phyloP scores from a whole-genome alignment of 2,329 filamentous ascomycete species.

The Beauveria brongniartii region DNA sequence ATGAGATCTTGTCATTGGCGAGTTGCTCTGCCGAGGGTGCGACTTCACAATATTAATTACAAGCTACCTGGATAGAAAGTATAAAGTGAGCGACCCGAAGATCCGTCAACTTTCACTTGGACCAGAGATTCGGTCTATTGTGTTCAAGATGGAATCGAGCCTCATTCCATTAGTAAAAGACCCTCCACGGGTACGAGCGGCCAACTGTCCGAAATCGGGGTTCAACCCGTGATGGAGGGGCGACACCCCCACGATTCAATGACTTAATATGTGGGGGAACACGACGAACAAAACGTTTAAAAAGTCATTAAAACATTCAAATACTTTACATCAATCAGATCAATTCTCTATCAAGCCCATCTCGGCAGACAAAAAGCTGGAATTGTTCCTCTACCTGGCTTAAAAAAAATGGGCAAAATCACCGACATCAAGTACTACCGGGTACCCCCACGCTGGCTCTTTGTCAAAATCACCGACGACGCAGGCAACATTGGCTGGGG shows the following conservation, averaged over 20 bases:
- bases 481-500: slow-evolving; percentile 62
- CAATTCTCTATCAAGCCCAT: too few species aligned
- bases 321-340: too few species aligned
- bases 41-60: background rate
- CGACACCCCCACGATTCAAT: background rate
- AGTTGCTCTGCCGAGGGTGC: background rate
- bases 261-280: too few species aligned
- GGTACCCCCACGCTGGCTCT: slow-evolving; percentile 67
- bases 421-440: slow-evolving; percentile 61
- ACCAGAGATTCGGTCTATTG: too few species aligned
- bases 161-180: background rate
- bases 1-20: background rate
- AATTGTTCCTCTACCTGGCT: too few species aligned
- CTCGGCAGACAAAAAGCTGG: too few species aligned
- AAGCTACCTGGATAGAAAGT: background rate
- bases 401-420: slow-evolving; percentile 13
- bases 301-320: too few species aligned
- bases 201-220: background rate
- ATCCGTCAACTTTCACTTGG: too few species aligned
- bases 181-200: background rate
- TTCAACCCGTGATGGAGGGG: background rate
- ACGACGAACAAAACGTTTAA: too few species aligned
- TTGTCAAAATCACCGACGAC: slow-evolving; percentile 67
- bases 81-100: background rate
- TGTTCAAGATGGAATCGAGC: background rate